Evolutionary conservation across 257 asterid genomes (phyloP).

Genomic region (Nicotiana otophora): DNA sequence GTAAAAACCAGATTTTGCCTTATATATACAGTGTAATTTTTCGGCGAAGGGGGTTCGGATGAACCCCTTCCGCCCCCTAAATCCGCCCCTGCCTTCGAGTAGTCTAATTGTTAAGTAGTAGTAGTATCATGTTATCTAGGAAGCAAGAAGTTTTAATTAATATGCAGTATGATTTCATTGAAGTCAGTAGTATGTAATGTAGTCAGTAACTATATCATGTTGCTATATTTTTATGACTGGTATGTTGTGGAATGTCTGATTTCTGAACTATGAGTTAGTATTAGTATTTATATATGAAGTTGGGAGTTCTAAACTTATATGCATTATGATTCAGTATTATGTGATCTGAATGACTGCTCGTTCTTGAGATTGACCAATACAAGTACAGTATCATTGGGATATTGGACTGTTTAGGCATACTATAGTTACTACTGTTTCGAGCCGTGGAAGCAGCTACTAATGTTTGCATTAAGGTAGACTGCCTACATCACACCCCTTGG

Average conservation of each 20-base stretch:
- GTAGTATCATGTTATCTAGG: background rate
- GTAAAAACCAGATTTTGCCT: no score
- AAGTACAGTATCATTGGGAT: no score
- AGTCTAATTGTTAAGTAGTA: background rate
- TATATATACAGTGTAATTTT: no score
- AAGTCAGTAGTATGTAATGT: background rate
- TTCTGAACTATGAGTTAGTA: background rate
- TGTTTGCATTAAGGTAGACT: no score
- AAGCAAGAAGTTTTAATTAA: background rate
- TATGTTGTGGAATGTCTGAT: background rate
- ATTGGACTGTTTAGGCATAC: no score
- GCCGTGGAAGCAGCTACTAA: no score
- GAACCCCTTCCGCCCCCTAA: no score
- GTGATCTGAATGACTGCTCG: background rate
- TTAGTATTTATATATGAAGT: background rate
- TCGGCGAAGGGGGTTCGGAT: no score
- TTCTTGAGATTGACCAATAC: no score
- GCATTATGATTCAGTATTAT: background rate
- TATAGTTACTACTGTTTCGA: no score
- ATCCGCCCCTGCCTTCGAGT: no score
- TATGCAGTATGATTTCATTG: background rate
- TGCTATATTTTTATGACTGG: background rate
- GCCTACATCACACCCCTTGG: no score
- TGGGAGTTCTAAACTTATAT: background rate
- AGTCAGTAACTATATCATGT: background rate